Evolutionary conservation across 2,329 filamentous ascomycete genomes (phyloP), one percentile per base, ranked within the genome.

Genomic region (Cordyceps militaris): DNA sequence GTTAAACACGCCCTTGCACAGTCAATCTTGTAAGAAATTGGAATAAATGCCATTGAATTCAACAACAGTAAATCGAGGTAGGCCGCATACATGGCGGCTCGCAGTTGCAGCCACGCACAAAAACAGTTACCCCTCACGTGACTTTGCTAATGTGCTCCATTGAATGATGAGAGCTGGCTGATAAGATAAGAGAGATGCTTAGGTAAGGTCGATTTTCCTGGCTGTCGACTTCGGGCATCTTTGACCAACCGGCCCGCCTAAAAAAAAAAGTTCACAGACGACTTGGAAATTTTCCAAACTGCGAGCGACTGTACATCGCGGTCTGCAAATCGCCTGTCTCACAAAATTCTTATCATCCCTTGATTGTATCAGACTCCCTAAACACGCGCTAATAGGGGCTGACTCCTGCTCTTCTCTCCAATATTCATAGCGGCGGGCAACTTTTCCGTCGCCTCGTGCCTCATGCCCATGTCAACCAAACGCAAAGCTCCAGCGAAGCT

Each of bases 401-500:
- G 13, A 3, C 9, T 43, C 16, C 36, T 38, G 11, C n/a, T 21
- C 6, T 9, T 9, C 9, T 24, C 28, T 49, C n/a, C 24, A 13
- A 36, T 30, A 51, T 23, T 36, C 11, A 16, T 23, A 51, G 13
- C 19, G 9, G 19, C 28, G 6, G 23, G n/a, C 30, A 34, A 34
- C 9, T 19, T 14, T 26, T 36, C 19, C 9, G 5, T 19, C 21
- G 21, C 32, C 48, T 48, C 50, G 43, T 46, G 53, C 56, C 58
- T 59, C 60, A 69, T 66, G 64, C 65, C 67, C 61, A 83, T 84
- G 79, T 82, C 82, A 61, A 79, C 82, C 46, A 86, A 84, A 71
- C 76, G 82, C 68, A 86, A 84, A 77, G 74, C 78, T 58, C 73
- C 80, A 60, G 75, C 76, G 61, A 80, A 79, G 71, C 74, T 86